These are phyloP conservation scores for Umbelopsis sp. DNA, from an alignment of 192 early-diverging fungal genomes.

Conservation along the genomic window DNA sequence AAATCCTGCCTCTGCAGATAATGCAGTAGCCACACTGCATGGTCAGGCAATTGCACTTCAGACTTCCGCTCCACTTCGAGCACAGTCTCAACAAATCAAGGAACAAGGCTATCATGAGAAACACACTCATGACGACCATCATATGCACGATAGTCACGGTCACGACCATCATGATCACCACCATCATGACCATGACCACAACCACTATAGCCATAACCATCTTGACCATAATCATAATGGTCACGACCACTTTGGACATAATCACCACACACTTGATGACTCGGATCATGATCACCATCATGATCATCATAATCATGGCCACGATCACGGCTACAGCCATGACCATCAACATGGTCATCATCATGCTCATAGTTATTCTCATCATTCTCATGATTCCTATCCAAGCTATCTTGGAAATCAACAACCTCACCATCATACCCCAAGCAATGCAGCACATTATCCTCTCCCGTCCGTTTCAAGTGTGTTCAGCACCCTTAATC, in stretches of 20 bases:
- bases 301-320: neutral
- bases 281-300: neutral
- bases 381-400: neutral
- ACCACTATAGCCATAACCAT: slow-evolving; percentile 13
- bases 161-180: slow-evolving; percentile 27
- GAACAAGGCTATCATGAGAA: slow-evolving; percentile 14
- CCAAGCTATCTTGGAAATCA: neutral
- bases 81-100: slow-evolving; percentile 2
- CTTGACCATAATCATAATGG: slow-evolving; percentile 17
- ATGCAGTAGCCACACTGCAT: neutral
- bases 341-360: slow-evolving; percentile 19
- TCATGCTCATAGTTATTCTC: slow-evolving; percentile 7
- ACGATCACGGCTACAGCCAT: slow-evolving; percentile 23
- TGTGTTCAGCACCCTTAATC: slow-evolving; percentile 40
- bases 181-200: slow-evolving; percentile 21
- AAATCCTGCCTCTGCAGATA: neutral
- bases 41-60: slow-evolving; percentile 19
- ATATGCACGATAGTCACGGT: neutral
- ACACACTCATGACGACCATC: slow-evolving; percentile 15
- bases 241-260: slow-evolving; percentile 23
- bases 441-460: slow-evolving; percentile 11
- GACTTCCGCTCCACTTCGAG: slow-evolving; percentile 18
- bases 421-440: slow-evolving; percentile 17
- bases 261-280: neutral
- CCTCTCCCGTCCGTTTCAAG: slow-evolving; percentile 46